A percentile compares a stretch with the other conserved stretches of the same genome.
These are phyloP conservation scores for Cutaneotrichosporon sp. DNA, from an alignment of 1,284 basidiomycete species.

Conservation along the genomic window DNA sequence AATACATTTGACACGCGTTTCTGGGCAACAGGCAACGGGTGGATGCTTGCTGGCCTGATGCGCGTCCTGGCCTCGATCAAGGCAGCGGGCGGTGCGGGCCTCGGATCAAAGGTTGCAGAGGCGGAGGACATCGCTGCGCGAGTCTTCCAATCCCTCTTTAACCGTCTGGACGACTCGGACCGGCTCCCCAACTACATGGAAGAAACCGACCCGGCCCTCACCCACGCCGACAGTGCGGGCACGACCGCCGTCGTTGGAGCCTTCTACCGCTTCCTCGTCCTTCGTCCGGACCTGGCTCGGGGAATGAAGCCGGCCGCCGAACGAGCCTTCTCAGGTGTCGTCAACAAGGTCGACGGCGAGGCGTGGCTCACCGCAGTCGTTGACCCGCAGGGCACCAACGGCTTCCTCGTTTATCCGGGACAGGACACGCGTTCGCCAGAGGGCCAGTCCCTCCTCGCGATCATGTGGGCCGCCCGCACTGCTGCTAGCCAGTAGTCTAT, in stretches of 20 bases:
- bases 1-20: conserved; percentile 57
- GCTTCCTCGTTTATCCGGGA: conserved; percentile 28
- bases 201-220: conserved; percentile 7
- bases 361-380: conserved; percentile 36
- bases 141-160: conserved; percentile 54
- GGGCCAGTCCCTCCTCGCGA: conserved; percentile 37
- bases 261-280: conserved; percentile 36
- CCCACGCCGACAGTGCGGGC: conserved; percentile 35
- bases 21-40: conserved; percentile 59
- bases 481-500: conserved; percentile 23
- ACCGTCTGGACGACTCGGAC: conserved; percentile 46
- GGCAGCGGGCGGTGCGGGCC: conserved; percentile 14
- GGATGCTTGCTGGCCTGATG: conserved; percentile 37
- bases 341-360: conserved; percentile 28
- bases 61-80: conserved; percentile 30
- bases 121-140: conserved; percentile 55
- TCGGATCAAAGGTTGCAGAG: conserved; percentile 53
- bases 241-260: conserved; percentile 40
- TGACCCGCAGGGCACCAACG: conserved; percentile 33
- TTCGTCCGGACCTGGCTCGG: conserved; percentile 21
- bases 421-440: conserved; percentile 32
- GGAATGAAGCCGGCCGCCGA: conserved; percentile 24
- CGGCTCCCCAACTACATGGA: conserved; percentile 42
- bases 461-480: conserved; percentile 44
- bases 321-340: conserved; percentile 34